These are phyloP conservation scores for Macroventuria anomochaeta DNA, from an alignment of 2,329 filamentous ascomycete genomes.

Conservation along the genomic window DNA sequence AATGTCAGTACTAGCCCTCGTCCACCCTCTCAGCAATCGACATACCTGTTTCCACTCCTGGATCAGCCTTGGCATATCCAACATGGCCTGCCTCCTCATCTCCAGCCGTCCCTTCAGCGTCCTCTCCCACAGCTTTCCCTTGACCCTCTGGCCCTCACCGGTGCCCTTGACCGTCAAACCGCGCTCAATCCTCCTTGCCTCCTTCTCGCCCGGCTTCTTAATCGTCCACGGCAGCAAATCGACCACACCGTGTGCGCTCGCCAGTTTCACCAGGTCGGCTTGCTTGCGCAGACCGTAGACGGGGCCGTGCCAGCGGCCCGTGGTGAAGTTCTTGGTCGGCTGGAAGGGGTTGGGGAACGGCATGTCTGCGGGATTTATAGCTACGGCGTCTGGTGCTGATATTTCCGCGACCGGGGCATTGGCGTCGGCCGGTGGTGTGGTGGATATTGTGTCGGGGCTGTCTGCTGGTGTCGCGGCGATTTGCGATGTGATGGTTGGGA, in stretches of 20 bases:
- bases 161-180: slow-evolving; percentile 90
- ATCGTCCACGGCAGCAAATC: slow-evolving; percentile 77
- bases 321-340: slow-evolving; percentile 76
- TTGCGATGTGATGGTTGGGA: slow-evolving; percentile 41
- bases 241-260: slow-evolving; percentile 77
- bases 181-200: slow-evolving; percentile 75
- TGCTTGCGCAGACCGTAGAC: slow-evolving; percentile 84
- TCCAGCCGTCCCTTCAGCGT: slow-evolving; percentile 84
- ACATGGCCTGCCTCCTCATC: slow-evolving; percentile 87
- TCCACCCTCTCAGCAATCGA: neutral
- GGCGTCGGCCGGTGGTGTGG: slow-evolving; percentile 32
- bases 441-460: slow-evolving; percentile 22
- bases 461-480: slow-evolving; percentile 22
- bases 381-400: slow-evolving; percentile 27
- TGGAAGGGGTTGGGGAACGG: slow-evolving; percentile 79
- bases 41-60: slow-evolving; percentile 90
- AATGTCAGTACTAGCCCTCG: slow-evolving; percentile 45
- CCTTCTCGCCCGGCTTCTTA: slow-evolving; percentile 76
- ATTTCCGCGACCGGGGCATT: slow-evolving; percentile 50
- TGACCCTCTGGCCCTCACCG: slow-evolving; percentile 88
- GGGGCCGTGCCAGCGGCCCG: slow-evolving; percentile 83
- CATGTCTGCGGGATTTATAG: slow-evolving; percentile 47
- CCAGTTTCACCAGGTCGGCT: slow-evolving; percentile 88
- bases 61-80: slow-evolving; percentile 92
- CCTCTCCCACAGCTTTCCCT: slow-evolving; percentile 93